A percentile compares a stretch with the other conserved stretches of the same genome.
Conservation (phyloP, 2,329 filamentous ascomycete genomes). For the Venturiaceae sp. region DNA sequence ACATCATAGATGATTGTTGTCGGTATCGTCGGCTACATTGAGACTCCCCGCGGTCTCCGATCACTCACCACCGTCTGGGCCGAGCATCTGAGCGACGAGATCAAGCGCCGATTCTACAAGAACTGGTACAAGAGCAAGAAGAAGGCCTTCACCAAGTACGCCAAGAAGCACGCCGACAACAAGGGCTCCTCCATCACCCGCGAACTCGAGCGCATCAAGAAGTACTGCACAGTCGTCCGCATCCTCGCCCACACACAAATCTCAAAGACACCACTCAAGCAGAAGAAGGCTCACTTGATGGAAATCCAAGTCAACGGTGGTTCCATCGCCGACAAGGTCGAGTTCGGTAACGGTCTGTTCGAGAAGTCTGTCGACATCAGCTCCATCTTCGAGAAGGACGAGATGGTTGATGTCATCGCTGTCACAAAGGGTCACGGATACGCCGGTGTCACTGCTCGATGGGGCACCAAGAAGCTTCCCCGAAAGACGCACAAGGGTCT, state of each 20-base stretch:
- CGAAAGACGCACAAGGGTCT: conserved; percentile 99
- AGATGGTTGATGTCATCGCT: conserved; percentile 98
- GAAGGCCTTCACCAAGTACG: conserved; percentile 99
- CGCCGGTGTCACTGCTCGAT: conserved; percentile 92
- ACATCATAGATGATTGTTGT: conserved; percentile 87
- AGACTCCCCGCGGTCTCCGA: conserved; percentile 97
- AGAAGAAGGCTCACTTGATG: conserved; percentile 99
- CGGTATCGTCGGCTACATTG: conserved; percentile 99
- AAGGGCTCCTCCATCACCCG: conserved; percentile 83
- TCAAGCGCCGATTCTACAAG: conserved; percentile 99
- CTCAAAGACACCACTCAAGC: conserved; percentile 98
- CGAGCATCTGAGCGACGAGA: conserved; percentile 95
- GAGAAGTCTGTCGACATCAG: conserved; percentile 96
- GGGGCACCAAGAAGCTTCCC: conserved; percentile 99
- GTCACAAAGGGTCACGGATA: conserved; percentile 99
- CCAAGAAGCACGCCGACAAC: conserved; percentile 98
- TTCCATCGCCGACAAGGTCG: conserved; percentile 90
- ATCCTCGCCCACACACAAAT: conserved; percentile 99
- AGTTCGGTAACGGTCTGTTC: conserved; percentile 90
- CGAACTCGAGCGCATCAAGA: conserved; percentile 99
- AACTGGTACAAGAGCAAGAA: conserved; percentile 99
- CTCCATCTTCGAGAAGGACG: conserved; percentile 96
- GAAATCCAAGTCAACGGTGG: conserved; percentile 99
- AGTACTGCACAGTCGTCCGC: conserved; percentile 99
- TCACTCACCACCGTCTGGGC: conserved; percentile 99